Evolutionary conservation across 176 grass and related monocot genomes (phyloP), one percentile per base, ranked within the genome.

Genomic region (Raddia distichophylla): DNA sequence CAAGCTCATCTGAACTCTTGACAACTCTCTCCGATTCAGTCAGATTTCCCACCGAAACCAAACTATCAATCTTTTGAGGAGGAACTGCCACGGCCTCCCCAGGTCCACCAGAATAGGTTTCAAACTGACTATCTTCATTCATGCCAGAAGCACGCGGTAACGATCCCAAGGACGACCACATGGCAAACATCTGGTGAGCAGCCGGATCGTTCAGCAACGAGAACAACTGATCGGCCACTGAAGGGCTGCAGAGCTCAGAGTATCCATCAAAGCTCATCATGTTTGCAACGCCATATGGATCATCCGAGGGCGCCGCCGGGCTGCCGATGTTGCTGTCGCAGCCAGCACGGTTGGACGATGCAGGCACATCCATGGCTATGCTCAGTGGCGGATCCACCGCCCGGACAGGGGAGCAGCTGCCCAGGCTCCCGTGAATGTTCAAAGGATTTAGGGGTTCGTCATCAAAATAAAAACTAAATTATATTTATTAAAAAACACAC

Each of bases 211-310:
- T 90, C 22, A 90, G 79, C 62, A 90, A 34, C 6, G 88, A 86
- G 88, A 90, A 86, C 11, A 90, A 33, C 12, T 90, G 88, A 52
- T 83, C 83, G 32, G 87, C 84, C 46, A 91, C 77, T 2, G 65
- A 86, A 62, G 83, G 78, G 83, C 81, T 80, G 78, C 81, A 94
- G 17, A 79, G 84, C 57, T 94, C 92, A 0, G 89, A 82, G 86
- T 87, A 91, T 63, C 55, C 87, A 88, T 95, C 93, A 27, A 90
- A 90, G 80, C 80, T 85, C 82, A 86, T 81, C 77, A 88, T 86
- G 32, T 82, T 60, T 15, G 85, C 63, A 20, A 64, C 9, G 40
- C 79, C 67, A 72, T 90, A 95, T 2, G 82, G 85, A 69, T 92
- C 93, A 57, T 92, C 90, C 22, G 82, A 79, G 60, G 79, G 74